phyloP scores from a whole-genome alignment of 331 rosid species.

The Dryas integrifolia region DNA sequence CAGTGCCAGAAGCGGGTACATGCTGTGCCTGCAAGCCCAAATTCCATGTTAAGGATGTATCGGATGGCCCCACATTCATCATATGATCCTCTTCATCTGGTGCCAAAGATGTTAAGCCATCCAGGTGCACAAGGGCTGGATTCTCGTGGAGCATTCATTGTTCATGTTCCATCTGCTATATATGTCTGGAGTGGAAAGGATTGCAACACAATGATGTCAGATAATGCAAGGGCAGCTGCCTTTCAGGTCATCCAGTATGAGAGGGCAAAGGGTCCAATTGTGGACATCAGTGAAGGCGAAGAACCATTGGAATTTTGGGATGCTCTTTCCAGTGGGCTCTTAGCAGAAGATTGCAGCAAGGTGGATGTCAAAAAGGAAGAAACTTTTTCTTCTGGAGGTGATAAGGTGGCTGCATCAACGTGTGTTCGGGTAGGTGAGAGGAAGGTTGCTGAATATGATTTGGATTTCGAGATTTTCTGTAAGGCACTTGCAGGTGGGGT shows the following conservation, averaged over 20 bases:
- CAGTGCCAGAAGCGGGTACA: conserved; percentile 94
- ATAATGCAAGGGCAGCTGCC: conserved; percentile 63
- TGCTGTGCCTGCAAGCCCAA: conserved; percentile 80
- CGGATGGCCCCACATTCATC: conserved; percentile 94
- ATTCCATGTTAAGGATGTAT: conserved; percentile 71
- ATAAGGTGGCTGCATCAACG: conserved; percentile 26
- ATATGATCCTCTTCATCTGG: conserved; percentile 89
- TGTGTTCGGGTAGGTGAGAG: conserved; percentile 32
- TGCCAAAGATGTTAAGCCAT: conserved; percentile 64
- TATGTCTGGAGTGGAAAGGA: conserved; percentile 76
- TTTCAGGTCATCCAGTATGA: conserved; percentile 76
- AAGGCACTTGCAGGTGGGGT: conserved; percentile 89
- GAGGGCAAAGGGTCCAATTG: conserved; percentile 54
- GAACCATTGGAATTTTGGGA: conserved; percentile 81
- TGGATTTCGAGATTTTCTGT: conserved; percentile 70
- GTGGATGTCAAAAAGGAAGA: conserved; percentile 33
- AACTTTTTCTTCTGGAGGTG: conserved; percentile 27
- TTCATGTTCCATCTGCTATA: conserved; percentile 75
- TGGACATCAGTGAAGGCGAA: conserved; percentile 53
- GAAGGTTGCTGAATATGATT: conserved; percentile 64
- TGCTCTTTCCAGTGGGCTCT: conserved; percentile 47
- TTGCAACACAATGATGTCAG: conserved; percentile 53
- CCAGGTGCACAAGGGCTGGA: conserved; percentile 66
- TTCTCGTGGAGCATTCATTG: conserved; percentile 88
- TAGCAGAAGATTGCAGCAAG: conserved; percentile 30